These are phyloP conservation scores for Globisporangium spiculum DNA, from an alignment of 352 stramenopile species.

Conservation along the genomic window DNA sequence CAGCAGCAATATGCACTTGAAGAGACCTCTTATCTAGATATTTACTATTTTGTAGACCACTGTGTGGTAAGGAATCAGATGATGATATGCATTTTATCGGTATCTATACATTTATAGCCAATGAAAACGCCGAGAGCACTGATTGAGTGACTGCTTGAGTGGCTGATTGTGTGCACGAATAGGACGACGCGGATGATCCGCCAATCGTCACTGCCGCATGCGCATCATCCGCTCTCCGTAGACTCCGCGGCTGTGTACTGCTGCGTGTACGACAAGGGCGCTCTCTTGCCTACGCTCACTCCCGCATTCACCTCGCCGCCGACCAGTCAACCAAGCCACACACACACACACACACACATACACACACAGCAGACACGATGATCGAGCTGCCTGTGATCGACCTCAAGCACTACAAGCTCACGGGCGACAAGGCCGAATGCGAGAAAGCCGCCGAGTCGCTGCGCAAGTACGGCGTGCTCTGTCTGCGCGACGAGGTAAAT, in stretches of 20 bases:
- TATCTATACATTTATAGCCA: neutral
- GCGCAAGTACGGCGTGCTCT: slow-evolving; percentile 84
- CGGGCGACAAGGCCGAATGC: slow-evolving; percentile 66
- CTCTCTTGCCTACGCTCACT: neutral
- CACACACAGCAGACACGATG: slow-evolving; percentile 26
- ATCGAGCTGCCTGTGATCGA: slow-evolving; percentile 83
- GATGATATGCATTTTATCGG: neutral
- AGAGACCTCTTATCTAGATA: neutral
- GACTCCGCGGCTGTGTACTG: neutral
- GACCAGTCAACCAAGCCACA: slow-evolving; percentile 6
- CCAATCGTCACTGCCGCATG: slow-evolving; percentile 3
- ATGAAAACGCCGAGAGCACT: neutral
- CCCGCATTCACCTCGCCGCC: slow-evolving; percentile 12
- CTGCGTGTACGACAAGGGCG: neutral
- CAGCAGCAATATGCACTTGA: neutral
- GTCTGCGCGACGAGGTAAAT: slow-evolving; percentile 68
- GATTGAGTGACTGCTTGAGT: neutral
- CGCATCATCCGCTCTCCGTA: neutral
- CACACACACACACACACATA: neutral
- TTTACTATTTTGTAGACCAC: neutral
- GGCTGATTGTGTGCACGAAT: neutral
- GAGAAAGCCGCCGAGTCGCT: slow-evolving; percentile 75
- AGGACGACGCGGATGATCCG: neutral
- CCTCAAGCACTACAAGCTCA: slow-evolving; percentile 75
- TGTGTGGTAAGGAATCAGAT: neutral